These are phyloP conservation scores for Phalaenopsis equestris DNA, from an alignment of 106 monocot genomes.

Conservation along the genomic window DNA sequence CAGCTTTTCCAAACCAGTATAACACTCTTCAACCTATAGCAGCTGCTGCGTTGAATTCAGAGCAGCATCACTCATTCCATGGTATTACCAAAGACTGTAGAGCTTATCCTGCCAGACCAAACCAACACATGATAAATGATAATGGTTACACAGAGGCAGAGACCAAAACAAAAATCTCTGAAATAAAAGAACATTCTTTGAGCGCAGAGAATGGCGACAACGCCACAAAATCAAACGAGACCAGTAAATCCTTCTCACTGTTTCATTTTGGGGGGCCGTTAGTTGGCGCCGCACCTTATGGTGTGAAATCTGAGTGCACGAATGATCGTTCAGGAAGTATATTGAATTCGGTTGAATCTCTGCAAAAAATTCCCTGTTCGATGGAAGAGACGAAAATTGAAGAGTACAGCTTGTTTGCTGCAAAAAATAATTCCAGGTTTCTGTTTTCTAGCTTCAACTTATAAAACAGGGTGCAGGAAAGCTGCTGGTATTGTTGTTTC, in stretches of 20 bases:
- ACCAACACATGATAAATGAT: conserved; percentile 9
- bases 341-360: conserved; percentile 2
- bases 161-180: background rate
- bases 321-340: conserved; percentile 17
- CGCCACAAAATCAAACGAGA: conserved; percentile 7
- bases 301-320: conserved; percentile 10
- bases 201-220: conserved; percentile 2
- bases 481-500: conserved; percentile 1
- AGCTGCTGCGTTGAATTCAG: conserved; percentile 11
- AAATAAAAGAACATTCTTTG: conserved; percentile 11
- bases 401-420: conserved; percentile 82
- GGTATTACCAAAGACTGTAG: background rate
- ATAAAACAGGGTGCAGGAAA: conserved; percentile 9
- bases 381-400: conserved; percentile 37
- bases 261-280: conserved; percentile 85
- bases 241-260: conserved; percentile 59
- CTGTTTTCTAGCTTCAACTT: conserved; percentile 52
- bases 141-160: conserved; percentile 1
- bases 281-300: conserved; percentile 20
- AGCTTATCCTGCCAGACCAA: conserved; percentile 6
- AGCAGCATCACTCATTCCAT: conserved; percentile 15
- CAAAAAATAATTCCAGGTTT: conserved; percentile 39
- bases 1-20: conserved; percentile 36
- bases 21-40: conserved; percentile 23
- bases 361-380: conserved; percentile 23